Conservation (phyloP, 208 protist genomes). For the Trypanosoma brucei region DNA sequence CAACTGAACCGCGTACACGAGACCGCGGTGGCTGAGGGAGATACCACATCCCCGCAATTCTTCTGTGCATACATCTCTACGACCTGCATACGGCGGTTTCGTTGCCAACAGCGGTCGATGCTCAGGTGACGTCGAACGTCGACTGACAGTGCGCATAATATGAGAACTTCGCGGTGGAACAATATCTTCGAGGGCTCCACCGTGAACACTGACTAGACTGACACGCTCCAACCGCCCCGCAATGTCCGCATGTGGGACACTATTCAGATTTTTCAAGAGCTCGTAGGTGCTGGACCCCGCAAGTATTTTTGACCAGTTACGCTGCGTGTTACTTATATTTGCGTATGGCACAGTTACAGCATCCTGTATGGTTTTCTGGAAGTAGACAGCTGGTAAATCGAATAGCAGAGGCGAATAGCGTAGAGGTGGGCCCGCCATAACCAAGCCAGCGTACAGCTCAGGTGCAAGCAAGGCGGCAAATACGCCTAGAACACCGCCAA, state of each 20-base stretch:
- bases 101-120: slow-evolving; percentile 1
- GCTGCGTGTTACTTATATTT: neutral
- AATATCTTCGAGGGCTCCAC: slow-evolving; percentile 69
- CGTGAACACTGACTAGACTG: slow-evolving; percentile 53
- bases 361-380: slow-evolving; percentile 46
- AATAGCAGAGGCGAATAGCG: slow-evolving; percentile 73
- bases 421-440: slow-evolving; percentile 56
- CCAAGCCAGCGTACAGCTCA: slow-evolving; percentile 55
- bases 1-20: slow-evolving; percentile 77
- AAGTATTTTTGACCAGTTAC: slow-evolving; percentile 6
- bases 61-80: slow-evolving; percentile 65
- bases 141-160: slow-evolving; percentile 41
- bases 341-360: slow-evolving; percentile 24
- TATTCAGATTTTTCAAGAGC: slow-evolving; percentile 26
- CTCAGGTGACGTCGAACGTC: slow-evolving; percentile 8
- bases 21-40: slow-evolving; percentile 61
- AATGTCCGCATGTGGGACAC: slow-evolving; percentile 25
- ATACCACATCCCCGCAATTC: slow-evolving; percentile 57
- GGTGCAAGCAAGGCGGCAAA: slow-evolving; percentile 53
- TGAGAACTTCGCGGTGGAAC: slow-evolving; percentile 49
- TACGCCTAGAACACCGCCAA: slow-evolving; percentile 54
- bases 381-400: slow-evolving; percentile 42
- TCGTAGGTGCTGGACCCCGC: neutral
- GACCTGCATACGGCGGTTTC: slow-evolving; percentile 13
- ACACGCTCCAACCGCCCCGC: slow-evolving; percentile 33